phyloP scores from a whole-genome alignment of 2,329 filamentous ascomycete species.

The Hymenoscyphus linearis region DNA sequence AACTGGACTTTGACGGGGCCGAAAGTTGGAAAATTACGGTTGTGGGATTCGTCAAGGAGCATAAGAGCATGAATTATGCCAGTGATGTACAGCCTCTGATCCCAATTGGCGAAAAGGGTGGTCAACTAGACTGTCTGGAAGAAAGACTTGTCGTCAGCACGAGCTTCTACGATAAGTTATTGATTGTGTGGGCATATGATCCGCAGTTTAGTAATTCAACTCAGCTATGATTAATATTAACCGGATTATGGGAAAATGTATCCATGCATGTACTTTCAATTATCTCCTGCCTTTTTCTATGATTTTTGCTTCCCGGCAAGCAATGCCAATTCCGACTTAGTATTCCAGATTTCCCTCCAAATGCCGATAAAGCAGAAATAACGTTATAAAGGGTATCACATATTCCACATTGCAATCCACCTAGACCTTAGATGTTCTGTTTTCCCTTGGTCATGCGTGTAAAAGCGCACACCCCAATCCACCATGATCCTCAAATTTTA shows the following conservation, averaged over 20 bases:
- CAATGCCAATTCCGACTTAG: not conserved
- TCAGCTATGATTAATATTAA: not conserved
- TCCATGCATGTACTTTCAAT: not conserved
- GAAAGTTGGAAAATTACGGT: slow-evolving; percentile 57
- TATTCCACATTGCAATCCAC: slow-evolving; percentile 3
- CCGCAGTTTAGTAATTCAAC: not conserved
- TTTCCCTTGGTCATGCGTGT: not conserved
- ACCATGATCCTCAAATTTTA: not conserved
- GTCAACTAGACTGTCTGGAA: slow-evolving; percentile 7
- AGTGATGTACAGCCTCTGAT: not conserved
- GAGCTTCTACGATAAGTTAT: slow-evolving; percentile 69
- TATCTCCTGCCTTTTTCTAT: not conserved
- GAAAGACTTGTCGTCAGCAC: slow-evolving; percentile 55
- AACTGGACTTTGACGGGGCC: slow-evolving; percentile 31
- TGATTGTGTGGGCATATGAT: slow-evolving; percentile 58
- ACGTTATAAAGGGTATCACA: slow-evolving; percentile 9
- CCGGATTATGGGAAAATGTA: not conserved
- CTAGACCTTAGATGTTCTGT: not conserved
- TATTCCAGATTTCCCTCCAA: slow-evolving; percentile 1
- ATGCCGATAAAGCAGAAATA: not conserved
- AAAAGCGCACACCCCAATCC: not conserved
- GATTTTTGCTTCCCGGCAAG: not conserved
- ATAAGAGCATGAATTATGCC: slow-evolving; percentile 67
- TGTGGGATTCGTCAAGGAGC: slow-evolving; percentile 70
- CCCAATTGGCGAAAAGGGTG: slow-evolving; percentile 41